A percentile compares a stretch with the other conserved stretches of the same genome.
These are phyloP conservation scores for Annulohypoxylon maeteangense DNA, from an alignment of 495 filamentous ascomycete genomes.

Conservation along the genomic window DNA sequence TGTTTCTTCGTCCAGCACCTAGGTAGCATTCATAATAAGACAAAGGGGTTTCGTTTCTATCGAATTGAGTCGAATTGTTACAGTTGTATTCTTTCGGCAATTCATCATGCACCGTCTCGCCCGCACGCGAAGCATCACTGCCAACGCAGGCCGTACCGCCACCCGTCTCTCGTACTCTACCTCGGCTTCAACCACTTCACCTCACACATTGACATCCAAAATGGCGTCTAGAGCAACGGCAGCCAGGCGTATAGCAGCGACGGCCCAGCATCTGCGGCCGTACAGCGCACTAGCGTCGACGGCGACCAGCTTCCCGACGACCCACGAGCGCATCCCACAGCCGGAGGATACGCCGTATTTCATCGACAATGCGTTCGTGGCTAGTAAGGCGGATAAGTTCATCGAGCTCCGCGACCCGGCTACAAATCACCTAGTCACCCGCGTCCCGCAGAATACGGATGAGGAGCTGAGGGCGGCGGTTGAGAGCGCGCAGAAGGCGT, in stretches of 20 bases:
- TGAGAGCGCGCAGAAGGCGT: slow-evolving; percentile 87
- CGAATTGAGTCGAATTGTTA: slow-evolving; percentile 7
- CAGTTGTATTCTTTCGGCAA: neutral
- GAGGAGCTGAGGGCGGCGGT: slow-evolving; percentile 90
- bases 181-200: slow-evolving; percentile 25
- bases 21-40: slow-evolving; percentile 1
- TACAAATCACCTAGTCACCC: slow-evolving; percentile 96
- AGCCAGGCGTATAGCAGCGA: slow-evolving; percentile 65
- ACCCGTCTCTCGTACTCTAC: slow-evolving; percentile 17
- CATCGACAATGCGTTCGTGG: slow-evolving; percentile 87
- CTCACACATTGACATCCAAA: slow-evolving; percentile 28
- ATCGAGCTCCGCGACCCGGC: slow-evolving; percentile 96
- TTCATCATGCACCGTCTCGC: slow-evolving; percentile 56
- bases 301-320: slow-evolving; percentile 78
- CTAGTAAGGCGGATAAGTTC: slow-evolving; percentile 79
- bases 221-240: slow-evolving; percentile 52
- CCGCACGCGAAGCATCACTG: slow-evolving; percentile 48
- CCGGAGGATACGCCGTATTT: slow-evolving; percentile 90
- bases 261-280: slow-evolving; percentile 66
- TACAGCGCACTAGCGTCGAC: slow-evolving; percentile 66
- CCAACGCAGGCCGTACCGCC: slow-evolving; percentile 44
- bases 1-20: slow-evolving; percentile 3
- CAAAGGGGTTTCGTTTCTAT: slow-evolving; percentile 1
- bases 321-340: slow-evolving; percentile 78
- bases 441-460: slow-evolving; percentile 95